These are phyloP conservation scores for Agapanthus africanus DNA, from an alignment of 106 monocot species.

Conservation along the genomic window DNA sequence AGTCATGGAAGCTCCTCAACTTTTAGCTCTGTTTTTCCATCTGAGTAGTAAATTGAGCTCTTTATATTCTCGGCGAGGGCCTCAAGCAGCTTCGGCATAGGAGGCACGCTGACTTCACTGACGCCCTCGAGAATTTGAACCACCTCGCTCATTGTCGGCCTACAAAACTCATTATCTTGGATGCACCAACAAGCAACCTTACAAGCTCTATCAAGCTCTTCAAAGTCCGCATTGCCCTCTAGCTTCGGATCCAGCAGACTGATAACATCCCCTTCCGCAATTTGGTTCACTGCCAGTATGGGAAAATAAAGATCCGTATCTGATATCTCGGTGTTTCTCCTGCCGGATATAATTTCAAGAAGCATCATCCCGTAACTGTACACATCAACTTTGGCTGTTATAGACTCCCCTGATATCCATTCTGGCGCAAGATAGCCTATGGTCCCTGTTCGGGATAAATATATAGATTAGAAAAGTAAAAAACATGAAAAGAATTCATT, in stretches of 20 bases:
- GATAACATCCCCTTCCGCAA: conserved; percentile 9
- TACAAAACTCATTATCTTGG: conserved; percentile 11
- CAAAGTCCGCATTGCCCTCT: background rate
- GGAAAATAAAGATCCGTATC: background rate
- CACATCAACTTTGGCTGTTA: conserved; percentile 18
- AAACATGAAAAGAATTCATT: too few species aligned
- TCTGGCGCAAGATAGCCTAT: conserved; percentile 20
- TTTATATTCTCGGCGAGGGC: background rate
- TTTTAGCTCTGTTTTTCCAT: too few species aligned
- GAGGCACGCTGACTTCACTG: conserved; percentile 17
- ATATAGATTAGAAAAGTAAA: too few species aligned
- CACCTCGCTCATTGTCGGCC: conserved; percentile 15
- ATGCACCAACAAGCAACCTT: conserved; percentile 20
- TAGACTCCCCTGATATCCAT: conserved; percentile 17
- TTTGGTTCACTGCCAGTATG: background rate
- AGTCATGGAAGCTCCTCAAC: too few species aligned
- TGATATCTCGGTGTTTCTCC: conserved; percentile 4
- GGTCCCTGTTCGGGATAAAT: too few species aligned
- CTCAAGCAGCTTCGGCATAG: background rate
- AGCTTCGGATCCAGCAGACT: conserved; percentile 10
- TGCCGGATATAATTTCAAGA: conserved; percentile 15
- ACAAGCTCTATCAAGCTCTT: conserved; percentile 10
- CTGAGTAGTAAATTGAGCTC: too few species aligned
- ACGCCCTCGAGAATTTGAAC: conserved; percentile 19
- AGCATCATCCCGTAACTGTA: conserved; percentile 24